A percentile compares a stretch with the other conserved stretches of the same genome.
These are phyloP conservation scores for Thuja plicata DNA, from an alignment of 83 land plant species.

Conservation along the genomic window DNA sequence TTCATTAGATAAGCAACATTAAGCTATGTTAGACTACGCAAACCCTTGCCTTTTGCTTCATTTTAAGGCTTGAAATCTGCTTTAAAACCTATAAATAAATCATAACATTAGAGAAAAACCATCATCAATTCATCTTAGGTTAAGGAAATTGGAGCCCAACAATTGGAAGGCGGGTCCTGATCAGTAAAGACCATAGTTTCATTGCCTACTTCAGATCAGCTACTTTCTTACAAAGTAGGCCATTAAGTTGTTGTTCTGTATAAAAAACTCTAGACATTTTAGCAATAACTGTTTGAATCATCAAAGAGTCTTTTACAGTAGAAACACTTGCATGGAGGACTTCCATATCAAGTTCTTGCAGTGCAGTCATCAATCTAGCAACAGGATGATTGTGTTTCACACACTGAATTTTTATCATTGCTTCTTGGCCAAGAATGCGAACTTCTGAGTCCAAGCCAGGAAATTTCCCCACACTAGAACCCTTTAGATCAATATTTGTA, in stretches of 20 bases:
- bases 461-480: not conserved
- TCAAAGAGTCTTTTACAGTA: slow-evolving; percentile 29
- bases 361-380: slow-evolving; percentile 30
- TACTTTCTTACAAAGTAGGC: slow-evolving; percentile 13
- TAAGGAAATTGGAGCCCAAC: not conserved
- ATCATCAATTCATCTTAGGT: not conserved
- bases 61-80: not conserved
- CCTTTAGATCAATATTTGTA: not conserved
- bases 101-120: not conserved
- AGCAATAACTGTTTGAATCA: slow-evolving; percentile 41
- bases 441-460: slow-evolving; percentile 33
- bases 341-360: slow-evolving; percentile 34
- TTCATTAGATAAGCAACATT: slow-evolving; percentile 5
- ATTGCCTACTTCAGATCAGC: slow-evolving; percentile 2
- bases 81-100: not conserved
- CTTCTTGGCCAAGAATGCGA: slow-evolving; percentile 36
- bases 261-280: slow-evolving; percentile 20
- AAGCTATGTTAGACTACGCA: slow-evolving; percentile 4
- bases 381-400: slow-evolving; percentile 26
- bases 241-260: slow-evolving; percentile 18
- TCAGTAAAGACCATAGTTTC: not conserved
- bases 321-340: slow-evolving; percentile 42
- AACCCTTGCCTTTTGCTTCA: slow-evolving; percentile 7
- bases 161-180: not conserved
- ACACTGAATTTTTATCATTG: slow-evolving; percentile 39